Percentiles rank a stretch among this genome's conserved stretches.
These are phyloP conservation scores for Pilaira anomala DNA, from an alignment of 192 early-diverging fungal genomes.

Conservation along the genomic window DNA sequence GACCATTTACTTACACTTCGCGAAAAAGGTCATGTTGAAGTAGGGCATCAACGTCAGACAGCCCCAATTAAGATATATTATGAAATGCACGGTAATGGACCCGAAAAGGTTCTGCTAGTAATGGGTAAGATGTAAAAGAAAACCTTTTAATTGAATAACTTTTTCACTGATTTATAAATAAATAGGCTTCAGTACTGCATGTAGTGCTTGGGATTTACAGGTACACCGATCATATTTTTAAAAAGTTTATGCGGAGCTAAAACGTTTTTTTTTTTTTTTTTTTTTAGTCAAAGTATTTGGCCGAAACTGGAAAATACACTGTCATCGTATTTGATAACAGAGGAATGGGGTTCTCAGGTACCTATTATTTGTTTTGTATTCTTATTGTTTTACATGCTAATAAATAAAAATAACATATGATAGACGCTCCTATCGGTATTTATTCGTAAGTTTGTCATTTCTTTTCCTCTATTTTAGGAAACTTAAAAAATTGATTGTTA, in stretches of 20 bases:
- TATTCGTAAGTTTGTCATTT: conserved; percentile 42
- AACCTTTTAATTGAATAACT: too few species aligned
- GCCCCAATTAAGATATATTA: conserved; percentile 69
- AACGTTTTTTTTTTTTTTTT: background rate
- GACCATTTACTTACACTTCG: too few species aligned
- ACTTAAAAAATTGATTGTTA: background rate
- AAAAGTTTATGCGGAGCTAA: background rate
- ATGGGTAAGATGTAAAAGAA: conserved; percentile 55
- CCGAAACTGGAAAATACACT: conserved; percentile 61
- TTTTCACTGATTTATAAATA: background rate
- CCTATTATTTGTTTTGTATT: conserved; percentile 13
- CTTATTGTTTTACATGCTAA: background rate
- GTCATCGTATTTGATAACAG: conserved; percentile 84
- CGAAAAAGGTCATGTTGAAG: conserved; percentile 35
- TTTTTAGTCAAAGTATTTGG: conserved; percentile 61
- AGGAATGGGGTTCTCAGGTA: conserved; percentile 64
- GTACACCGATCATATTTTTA: conserved; percentile 3
- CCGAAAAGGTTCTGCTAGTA: conserved; percentile 66
- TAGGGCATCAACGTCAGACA: conserved; percentile 33
- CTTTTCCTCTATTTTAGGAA: background rate
- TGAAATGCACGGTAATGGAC: conserved; percentile 71
- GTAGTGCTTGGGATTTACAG: conserved; percentile 45
- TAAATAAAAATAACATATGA: background rate
- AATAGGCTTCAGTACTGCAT: conserved; percentile 25
- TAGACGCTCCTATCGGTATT: conserved; percentile 51